Percentiles rank a stretch among this genome's conserved stretches.
Conservation (phyloP, 1,284 basidiomycete genomes). For the Pseudozyma tsukubaensis region DNA sequence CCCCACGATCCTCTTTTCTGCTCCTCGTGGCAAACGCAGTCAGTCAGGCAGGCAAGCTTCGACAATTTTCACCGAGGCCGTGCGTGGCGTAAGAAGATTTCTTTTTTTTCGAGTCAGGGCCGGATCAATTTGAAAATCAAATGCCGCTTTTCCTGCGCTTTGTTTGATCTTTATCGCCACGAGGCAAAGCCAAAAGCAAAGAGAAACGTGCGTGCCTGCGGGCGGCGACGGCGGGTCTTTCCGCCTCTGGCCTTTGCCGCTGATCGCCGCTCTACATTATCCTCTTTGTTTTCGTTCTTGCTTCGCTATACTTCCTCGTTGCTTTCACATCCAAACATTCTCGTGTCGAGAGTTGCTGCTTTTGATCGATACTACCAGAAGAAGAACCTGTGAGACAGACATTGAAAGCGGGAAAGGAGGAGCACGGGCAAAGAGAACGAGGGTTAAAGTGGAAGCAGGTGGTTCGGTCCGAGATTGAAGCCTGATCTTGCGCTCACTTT, state of each 20-base stretch:
- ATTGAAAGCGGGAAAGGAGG: too few species aligned
- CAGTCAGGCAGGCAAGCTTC: too few species aligned
- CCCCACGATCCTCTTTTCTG: background rate
- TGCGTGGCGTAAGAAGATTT: background rate
- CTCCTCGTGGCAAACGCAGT: constrained; percentile 1
- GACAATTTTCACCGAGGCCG: background rate
- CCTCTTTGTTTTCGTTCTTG: too few species aligned
- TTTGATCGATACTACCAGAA: too few species aligned
- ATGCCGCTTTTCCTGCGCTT: background rate
- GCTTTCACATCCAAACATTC: too few species aligned
- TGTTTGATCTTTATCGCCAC: constrained; percentile 4
- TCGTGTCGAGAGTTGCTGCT: too few species aligned
- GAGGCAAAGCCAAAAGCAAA: background rate
- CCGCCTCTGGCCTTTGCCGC: background rate
- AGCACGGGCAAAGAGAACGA: too few species aligned
- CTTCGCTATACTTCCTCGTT: too few species aligned
- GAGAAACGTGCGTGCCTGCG: background rate
- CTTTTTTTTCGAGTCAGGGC: constrained; percentile 25
- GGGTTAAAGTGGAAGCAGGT: too few species aligned
- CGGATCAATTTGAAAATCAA: constrained; percentile 13
- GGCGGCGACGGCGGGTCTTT: background rate
- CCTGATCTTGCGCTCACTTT: too few species aligned
- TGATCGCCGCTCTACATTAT: background rate
- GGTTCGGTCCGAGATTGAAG: too few species aligned
- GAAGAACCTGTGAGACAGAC: too few species aligned